Base-by-base conservation (phyloP, 306 rosid genomes). In the Canavalia gladiata region DNA sequence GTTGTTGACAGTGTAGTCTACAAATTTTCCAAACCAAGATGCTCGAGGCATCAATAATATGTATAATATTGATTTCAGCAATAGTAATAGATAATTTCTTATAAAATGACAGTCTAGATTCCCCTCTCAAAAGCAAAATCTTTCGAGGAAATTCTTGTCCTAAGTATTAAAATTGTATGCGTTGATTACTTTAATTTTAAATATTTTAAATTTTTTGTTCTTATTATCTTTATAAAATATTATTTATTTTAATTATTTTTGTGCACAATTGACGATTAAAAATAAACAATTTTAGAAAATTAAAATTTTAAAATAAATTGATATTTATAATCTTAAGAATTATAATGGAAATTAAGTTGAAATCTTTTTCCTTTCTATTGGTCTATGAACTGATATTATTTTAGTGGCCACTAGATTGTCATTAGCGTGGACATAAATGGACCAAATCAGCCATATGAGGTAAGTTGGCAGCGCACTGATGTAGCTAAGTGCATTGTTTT, bases 381-480 rank as follows among this genome's bases (percentile, higher is more conserved):
- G 42, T 64, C 18, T 63, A 28, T 62, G 68, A 56, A 67, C 73
- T 72, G 60, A 67, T 52, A 58, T 49, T 11, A 74, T 28, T 29
- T n/a, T 75, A 75, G 87, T 84, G 87, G 79, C 56, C 87, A 84
- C 84, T 84, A 84, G 84, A 84, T 75, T 59, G 82, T n/a, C 82
- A 84, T 75, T 65, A 80, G 13, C 4, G 70, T 41, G 70, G 72
- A 84, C 82, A 84, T 75, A 77, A 70, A 65, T 80, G 85, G 85
- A 70, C 79, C 58, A 80, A 70, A 55, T 64, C 58, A 72, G 49
- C 67, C 51, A 57, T 7, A 79, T 59, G 10, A 73, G 72, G 68
- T 60, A 81, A 35, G 60, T 65, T 72, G 84, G 75, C 18, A 76
- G 62, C 78, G 74, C 84, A 84, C 78, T 79, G 25, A 62, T 72